Percentiles rank a stretch among this genome's conserved stretches.
Evolutionary conservation across 169 alveolate genomes (phyloP).

Genomic region (Plasmodium knowlesi): DNA sequence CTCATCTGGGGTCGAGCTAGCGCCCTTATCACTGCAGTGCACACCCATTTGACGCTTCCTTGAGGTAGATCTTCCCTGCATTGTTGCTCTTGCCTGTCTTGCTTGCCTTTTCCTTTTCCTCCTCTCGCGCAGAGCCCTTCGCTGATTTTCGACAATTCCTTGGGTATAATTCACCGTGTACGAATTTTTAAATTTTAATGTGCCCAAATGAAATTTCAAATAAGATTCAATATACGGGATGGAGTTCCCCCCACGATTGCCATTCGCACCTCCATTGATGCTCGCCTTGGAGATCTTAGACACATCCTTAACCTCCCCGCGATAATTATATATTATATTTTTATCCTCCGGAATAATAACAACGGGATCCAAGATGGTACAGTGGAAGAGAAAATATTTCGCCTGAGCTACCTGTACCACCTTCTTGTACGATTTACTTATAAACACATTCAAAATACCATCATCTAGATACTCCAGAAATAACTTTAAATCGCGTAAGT

Average conservation of each 20-base stretch:
- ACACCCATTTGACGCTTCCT: not conserved
- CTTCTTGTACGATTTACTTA: conserved; percentile 86
- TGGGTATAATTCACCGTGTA: conserved; percentile 39
- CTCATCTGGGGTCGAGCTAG: not conserved
- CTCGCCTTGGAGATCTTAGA: conserved; percentile 3
- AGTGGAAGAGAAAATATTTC: conserved; percentile 62
- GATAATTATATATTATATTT: conserved; percentile 73
- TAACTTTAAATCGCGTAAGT: conserved; percentile 84
- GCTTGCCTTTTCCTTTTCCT: not conserved
- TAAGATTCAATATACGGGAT: conserved; percentile 74
- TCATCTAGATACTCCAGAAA: conserved; percentile 87
- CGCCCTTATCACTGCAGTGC: not conserved
- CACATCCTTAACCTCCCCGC: conserved; percentile 37
- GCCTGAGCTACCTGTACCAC: conserved; percentile 87
- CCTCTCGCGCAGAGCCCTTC: conserved; percentile 13
- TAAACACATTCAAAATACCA: conserved; percentile 88
- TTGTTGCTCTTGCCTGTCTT: not conserved
- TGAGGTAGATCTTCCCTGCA: not conserved
- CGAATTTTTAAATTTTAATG: conserved; percentile 52
- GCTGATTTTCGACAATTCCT: conserved; percentile 2
- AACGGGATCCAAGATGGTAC: conserved; percentile 49
- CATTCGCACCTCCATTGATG: not conserved
- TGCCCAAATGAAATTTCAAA: conserved; percentile 48
- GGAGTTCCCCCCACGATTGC: not conserved
- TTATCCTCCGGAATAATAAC: conserved; percentile 76